phyloP scores from a whole-genome alignment of 306 rosid genomes.

The Hippophae gyantsensis region DNA sequence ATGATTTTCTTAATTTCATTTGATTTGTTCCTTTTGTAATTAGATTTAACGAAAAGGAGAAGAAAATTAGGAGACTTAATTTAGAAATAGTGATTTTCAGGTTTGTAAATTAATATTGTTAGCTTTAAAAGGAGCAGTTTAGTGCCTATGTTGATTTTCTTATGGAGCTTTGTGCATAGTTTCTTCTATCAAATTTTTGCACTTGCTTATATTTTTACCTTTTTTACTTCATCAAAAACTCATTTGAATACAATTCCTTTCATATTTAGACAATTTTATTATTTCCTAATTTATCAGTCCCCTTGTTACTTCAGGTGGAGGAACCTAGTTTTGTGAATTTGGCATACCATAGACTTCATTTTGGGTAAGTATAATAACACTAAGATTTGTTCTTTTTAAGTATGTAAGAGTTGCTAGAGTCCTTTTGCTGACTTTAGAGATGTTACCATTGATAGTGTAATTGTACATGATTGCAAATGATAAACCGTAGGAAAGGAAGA shows the following conservation, averaged over 20 bases:
- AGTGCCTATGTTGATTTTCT: too few relatives aligned
- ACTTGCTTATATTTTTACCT: neutral
- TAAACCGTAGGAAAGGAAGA: too few relatives aligned
- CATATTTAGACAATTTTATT: neutral
- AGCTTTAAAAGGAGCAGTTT: too few relatives aligned
- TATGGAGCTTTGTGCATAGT: neutral
- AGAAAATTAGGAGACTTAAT: slow-evolving; percentile 20
- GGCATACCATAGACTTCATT: slow-evolving; percentile 77
- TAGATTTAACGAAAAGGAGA: slow-evolving; percentile 54
- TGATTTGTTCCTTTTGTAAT: slow-evolving; percentile 23
- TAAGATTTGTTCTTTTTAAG: too few relatives aligned
- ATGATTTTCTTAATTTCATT: too few relatives aligned
- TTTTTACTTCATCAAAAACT: too few relatives aligned
- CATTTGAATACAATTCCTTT: neutral
- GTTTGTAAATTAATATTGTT: too few relatives aligned
- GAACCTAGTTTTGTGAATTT: slow-evolving; percentile 52
- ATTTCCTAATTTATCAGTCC: neutral
- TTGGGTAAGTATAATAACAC: slow-evolving; percentile 32
- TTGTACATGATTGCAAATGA: too few relatives aligned
- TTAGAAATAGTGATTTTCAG: too few relatives aligned
- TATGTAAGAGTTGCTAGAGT: too few relatives aligned
- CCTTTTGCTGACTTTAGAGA: too few relatives aligned
- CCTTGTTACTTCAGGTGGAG: slow-evolving; percentile 42
- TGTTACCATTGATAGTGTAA: too few relatives aligned
- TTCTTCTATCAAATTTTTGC: neutral